A percentile compares a stretch with the other conserved stretches of the same genome.
These are phyloP conservation scores for Rhodotorula mucilaginosa DNA, from an alignment of 1,284 basidiomycete genomes.

Conservation along the genomic window DNA sequence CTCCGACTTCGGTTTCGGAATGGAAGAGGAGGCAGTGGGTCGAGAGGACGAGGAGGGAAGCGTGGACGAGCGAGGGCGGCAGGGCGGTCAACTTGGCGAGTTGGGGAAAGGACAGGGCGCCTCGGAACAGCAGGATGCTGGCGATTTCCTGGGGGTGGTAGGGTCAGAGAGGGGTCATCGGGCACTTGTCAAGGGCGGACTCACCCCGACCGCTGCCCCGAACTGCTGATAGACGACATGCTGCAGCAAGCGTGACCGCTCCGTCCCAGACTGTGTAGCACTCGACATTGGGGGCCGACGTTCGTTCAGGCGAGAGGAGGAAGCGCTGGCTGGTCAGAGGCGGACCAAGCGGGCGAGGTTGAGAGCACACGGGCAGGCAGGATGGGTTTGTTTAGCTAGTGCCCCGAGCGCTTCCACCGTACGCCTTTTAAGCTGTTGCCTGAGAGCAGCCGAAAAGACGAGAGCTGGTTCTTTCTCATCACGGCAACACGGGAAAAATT, in stretches of 20 bases:
- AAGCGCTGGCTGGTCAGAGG: too few species aligned
- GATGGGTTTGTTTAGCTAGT: too few species aligned
- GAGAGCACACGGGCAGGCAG: too few species aligned
- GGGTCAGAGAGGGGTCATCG: not conserved
- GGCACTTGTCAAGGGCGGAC: conserved; percentile 41
- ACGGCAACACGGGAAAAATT: too few species aligned
- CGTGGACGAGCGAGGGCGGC: conserved; percentile 66
- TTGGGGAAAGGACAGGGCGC: conserved; percentile 67
- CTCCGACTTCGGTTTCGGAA: conserved; percentile 41
- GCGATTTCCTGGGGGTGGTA: conserved; percentile 63
- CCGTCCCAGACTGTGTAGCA: conserved; percentile 13
- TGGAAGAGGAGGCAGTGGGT: conserved; percentile 71
- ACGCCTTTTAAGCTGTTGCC: too few species aligned
- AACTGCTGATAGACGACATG: conserved; percentile 76
- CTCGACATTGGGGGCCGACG: not conserved
- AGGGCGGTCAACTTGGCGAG: conserved; percentile 61
- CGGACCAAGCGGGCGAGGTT: too few species aligned
- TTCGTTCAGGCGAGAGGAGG: too few species aligned
- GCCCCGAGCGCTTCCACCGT: too few species aligned
- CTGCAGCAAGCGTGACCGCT: conserved; percentile 57
- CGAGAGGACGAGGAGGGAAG: conserved; percentile 74
- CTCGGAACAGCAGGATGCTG: conserved; percentile 75
- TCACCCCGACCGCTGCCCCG: conserved; percentile 70
- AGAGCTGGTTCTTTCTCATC: too few species aligned
- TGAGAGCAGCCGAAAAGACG: too few species aligned